A percentile compares a stretch with the other conserved stretches of the same genome.
phyloP scores from a whole-genome alignment of 148 eudicot species.

The Vaccinium vitisidaea region DNA sequence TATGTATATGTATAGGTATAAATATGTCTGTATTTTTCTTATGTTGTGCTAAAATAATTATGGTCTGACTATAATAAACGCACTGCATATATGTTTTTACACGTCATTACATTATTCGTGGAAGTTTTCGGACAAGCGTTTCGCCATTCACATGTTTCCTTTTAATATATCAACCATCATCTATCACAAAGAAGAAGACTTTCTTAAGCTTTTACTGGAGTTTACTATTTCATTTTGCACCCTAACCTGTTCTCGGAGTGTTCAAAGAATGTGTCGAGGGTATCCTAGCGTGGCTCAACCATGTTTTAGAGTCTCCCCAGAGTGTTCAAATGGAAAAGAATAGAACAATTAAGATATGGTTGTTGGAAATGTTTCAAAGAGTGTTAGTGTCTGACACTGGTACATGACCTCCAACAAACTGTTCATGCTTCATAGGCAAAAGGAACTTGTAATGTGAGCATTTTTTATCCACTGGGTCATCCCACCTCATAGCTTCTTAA shows the following conservation, averaged over 20 bases:
- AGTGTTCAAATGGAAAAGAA: neutral
- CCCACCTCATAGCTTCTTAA: neutral
- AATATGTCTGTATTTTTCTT: neutral
- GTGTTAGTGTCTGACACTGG: neutral
- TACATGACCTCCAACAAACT: neutral
- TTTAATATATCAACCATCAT: neutral
- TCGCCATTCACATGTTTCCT: neutral
- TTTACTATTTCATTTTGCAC: neutral
- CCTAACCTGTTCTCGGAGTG: neutral
- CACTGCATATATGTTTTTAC: neutral
- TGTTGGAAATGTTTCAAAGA: neutral
- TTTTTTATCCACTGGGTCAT: neutral
- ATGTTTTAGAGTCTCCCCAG: neutral
- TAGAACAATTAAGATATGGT: neutral
- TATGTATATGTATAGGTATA: neutral
- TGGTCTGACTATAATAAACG: neutral
- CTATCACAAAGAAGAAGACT: neutral
- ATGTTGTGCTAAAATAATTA: neutral
- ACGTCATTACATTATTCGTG: neutral
- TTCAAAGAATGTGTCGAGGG: neutral
- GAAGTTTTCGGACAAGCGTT: neutral
- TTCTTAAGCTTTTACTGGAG: neutral
- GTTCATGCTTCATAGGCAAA: neutral
- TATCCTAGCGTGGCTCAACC: neutral
- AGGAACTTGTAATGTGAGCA: slow-evolving; percentile 1